phyloP scores from a whole-genome alignment of 2,329 filamentous ascomycete genomes.

The Fusarium domesticum region DNA sequence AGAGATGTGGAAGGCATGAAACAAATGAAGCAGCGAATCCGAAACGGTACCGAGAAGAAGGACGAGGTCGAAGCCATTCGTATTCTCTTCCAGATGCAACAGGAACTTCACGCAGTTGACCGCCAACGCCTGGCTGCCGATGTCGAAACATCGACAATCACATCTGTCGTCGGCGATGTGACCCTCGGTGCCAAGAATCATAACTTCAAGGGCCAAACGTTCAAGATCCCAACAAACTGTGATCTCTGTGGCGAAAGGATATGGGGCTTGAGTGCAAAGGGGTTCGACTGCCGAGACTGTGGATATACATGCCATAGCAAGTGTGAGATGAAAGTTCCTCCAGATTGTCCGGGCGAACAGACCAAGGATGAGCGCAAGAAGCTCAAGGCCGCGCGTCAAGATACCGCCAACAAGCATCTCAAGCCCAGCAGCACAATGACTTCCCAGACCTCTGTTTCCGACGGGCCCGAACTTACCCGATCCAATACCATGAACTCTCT shows the following conservation, averaged over 20 bases:
- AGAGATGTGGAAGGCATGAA: slow-evolving; percentile 80
- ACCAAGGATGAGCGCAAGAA: slow-evolving; percentile 95
- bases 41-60: slow-evolving; percentile 80
- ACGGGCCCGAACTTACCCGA: slow-evolving; percentile 67
- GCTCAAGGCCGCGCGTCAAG: slow-evolving; percentile 81
- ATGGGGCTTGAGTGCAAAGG: slow-evolving; percentile 95
- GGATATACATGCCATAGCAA: slow-evolving; percentile 98
- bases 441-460: slow-evolving; percentile 54
- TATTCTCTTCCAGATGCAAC: slow-evolving; percentile 79
- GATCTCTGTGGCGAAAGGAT: slow-evolving; percentile 95
- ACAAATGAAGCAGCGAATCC: slow-evolving; percentile 68
- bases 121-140: slow-evolving; percentile 82
- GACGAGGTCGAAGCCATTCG: slow-evolving; percentile 85
- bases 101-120: slow-evolving; percentile 80
- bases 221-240: slow-evolving; percentile 98
- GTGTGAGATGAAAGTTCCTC: slow-evolving; percentile 97
- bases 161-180: slow-evolving; percentile 85
- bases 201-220: slow-evolving; percentile 98
- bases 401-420: slow-evolving; percentile 63
- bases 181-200: slow-evolving; percentile 91
- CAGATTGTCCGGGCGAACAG: slow-evolving; percentile 91
- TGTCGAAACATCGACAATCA: slow-evolving; percentile 90
- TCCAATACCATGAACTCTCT: slow-evolving; percentile 88
- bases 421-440: slow-evolving; percentile 42
- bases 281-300: slow-evolving; percentile 92